These are phyloP conservation scores for Ceratocystis harringtonii DNA, from an alignment of 2,329 filamentous ascomycete species.

Conservation along the genomic window DNA sequence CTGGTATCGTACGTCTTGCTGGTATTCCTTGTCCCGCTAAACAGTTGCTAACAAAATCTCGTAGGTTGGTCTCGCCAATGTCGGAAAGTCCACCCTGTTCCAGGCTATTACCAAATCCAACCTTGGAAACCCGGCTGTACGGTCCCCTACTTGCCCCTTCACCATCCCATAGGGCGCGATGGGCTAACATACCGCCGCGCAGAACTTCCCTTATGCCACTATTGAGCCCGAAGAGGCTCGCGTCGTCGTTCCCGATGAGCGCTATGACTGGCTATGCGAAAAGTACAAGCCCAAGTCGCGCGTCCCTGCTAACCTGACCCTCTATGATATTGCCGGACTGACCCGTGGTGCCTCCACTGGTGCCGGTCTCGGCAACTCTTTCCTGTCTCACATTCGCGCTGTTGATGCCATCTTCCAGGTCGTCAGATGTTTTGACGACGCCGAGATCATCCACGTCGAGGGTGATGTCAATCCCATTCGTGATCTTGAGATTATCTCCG, in stretches of 20 bases:
- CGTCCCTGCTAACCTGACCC: conserved; percentile 93
- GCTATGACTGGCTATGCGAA: conserved; percentile 87
- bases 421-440: conserved; percentile 93
- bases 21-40: not conserved
- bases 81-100: conserved; percentile 98
- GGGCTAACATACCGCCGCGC: conserved; percentile 19
- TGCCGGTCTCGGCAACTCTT: conserved; percentile 92
- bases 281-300: conserved; percentile 96
- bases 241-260: conserved; percentile 89
- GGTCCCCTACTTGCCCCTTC: conserved; percentile 28
- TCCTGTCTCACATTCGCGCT: conserved; percentile 95
- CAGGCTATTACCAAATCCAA: conserved; percentile 97
- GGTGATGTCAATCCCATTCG: conserved; percentile 91
- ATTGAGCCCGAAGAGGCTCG: conserved; percentile 98
- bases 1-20: conserved; percentile 67
- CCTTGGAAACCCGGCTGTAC: conserved; percentile 89
- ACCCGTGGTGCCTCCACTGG: conserved; percentile 93
- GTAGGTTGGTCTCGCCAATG: conserved; percentile 94
- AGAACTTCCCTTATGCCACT: conserved; percentile 98
- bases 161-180: conserved; percentile 25
- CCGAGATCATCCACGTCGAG: conserved; percentile 98
- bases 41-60: conserved; percentile 1
- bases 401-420: conserved; percentile 98
- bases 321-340: conserved; percentile 96
- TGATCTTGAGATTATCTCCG: conserved; percentile 91